A percentile compares a stretch with the other conserved stretches of the same genome.
phyloP scores from a whole-genome alignment of 176 grass and related monocot species.

The Bromus sterilis region DNA sequence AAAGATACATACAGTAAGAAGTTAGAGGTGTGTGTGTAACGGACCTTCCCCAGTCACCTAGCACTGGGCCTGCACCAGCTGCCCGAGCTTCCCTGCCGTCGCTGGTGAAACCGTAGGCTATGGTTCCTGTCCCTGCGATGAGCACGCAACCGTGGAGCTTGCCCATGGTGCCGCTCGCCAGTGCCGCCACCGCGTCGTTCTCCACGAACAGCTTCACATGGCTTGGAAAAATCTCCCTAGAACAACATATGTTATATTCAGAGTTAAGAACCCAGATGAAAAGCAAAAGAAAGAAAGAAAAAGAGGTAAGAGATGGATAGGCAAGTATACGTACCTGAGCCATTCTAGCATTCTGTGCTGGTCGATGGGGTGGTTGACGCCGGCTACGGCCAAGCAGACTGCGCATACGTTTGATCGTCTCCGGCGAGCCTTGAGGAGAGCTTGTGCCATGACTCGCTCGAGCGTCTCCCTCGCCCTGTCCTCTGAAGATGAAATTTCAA shows the following conservation, averaged over 20 bases:
- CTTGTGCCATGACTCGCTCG: conserved; percentile 58
- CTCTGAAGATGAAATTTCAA: conserved; percentile 40
- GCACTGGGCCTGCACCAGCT: conserved; percentile 70
- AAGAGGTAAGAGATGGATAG: no score
- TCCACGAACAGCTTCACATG: conserved; percentile 61
- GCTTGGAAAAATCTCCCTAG: conserved; percentile 56
- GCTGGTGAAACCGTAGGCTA: conserved; percentile 64
- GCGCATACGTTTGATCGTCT: conserved; percentile 39
- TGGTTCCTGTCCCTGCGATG: conserved; percentile 65
- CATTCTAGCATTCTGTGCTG: conserved; percentile 61
- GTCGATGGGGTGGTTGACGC: conserved; percentile 61
- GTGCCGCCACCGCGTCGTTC: conserved; percentile 63
- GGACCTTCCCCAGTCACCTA: conserved; percentile 81
- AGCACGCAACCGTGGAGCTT: conserved; percentile 70
- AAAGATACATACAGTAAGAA: background rate
- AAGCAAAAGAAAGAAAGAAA: no score
- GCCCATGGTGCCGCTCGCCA: conserved; percentile 80
- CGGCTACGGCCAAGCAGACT: conserved; percentile 62
- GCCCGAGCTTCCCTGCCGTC: conserved; percentile 68
- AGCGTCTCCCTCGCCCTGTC: conserved; percentile 53
- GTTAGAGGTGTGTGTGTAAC: background rate
- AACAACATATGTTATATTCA: background rate
- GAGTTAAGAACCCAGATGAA: background rate
- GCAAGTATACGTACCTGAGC: no score
- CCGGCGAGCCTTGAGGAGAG: conserved; percentile 51